Conservation (phyloP, 306 rosid species). For the Ormosia semicastrata region DNA sequence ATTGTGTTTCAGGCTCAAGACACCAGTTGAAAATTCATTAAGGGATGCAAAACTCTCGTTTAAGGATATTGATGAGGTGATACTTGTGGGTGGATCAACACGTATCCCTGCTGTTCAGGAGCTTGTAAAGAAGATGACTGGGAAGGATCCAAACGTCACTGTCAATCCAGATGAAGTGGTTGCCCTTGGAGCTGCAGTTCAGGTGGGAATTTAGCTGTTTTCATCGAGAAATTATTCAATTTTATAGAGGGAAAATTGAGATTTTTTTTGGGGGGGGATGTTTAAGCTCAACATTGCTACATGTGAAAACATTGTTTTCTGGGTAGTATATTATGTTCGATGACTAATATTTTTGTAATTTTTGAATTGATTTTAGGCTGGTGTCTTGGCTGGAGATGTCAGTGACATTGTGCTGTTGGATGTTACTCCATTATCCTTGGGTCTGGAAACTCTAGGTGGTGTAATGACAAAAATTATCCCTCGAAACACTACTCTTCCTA, state of each 20-base stretch:
- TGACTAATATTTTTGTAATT: not conserved
- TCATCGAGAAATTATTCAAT: not conserved
- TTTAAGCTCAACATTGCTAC: not conserved
- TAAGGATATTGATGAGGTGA: constrained; percentile 86
- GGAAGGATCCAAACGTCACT: constrained; percentile 88
- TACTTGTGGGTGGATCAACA: constrained; percentile 95
- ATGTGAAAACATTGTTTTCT: not conserved
- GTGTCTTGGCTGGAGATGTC: constrained; percentile 90
- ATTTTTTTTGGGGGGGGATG: not conserved
- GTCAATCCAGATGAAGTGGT: constrained; percentile 98
- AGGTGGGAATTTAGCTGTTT: constrained; percentile 45
- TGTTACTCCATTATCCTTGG: constrained; percentile 78
- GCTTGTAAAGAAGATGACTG: constrained; percentile 82
- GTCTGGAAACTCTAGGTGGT: constrained; percentile 91
- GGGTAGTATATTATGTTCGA: not conserved
- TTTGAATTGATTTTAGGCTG: constrained; percentile 56
- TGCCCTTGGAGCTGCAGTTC: constrained; percentile 96
- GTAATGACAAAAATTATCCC: constrained; percentile 98
- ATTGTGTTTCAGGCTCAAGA: constrained; percentile 58
- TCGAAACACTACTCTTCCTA: constrained; percentile 92
- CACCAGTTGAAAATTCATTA: constrained; percentile 87
- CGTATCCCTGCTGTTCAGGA: constrained; percentile 94
- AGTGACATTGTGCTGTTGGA: constrained; percentile 89
- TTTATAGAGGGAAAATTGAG: not conserved
- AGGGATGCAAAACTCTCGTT: constrained; percentile 94